These are phyloP conservation scores for Raffaelea deltoideospora DNA, from an alignment of 2,329 filamentous ascomycete genomes.

Conservation along the genomic window DNA sequence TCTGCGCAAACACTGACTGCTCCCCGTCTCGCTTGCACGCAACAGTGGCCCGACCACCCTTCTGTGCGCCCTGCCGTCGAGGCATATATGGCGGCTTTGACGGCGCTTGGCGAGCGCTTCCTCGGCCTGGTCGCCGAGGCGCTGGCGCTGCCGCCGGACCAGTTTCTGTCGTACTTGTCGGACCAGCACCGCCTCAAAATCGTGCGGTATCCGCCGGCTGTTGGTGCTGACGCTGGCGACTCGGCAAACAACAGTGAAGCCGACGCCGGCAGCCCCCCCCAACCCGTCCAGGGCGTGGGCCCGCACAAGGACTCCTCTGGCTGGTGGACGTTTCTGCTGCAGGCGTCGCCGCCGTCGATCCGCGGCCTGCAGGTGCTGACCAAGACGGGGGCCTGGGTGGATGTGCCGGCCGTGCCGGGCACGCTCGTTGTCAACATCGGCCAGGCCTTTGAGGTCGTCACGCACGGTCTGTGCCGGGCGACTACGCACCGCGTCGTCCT, in stretches of 20 bases:
- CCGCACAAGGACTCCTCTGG: conserved; percentile 49
- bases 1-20: too few relatives aligned
- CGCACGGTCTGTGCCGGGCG: conserved; percentile 35
- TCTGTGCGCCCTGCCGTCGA: conserved; percentile 22
- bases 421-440: conserved; percentile 44
- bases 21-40: neutral
- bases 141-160: conserved; percentile 29
- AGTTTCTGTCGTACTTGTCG: conserved; percentile 36
- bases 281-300: conserved; percentile 38
- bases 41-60: neutral
- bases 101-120: conserved; percentile 34
- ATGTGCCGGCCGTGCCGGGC: conserved; percentile 28
- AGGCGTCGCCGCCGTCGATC: conserved; percentile 36
- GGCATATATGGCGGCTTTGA: conserved; percentile 35
- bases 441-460: conserved; percentile 42
- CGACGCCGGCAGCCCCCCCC: conserved; percentile 1
- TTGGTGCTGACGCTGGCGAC: too few relatives aligned
- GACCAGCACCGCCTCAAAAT: conserved; percentile 45
- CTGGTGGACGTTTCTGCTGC: conserved; percentile 49
- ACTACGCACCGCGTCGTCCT: conserved; percentile 30
- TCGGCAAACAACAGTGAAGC: too few relatives aligned
- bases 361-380: conserved; percentile 36
- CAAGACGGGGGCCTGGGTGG: conserved; percentile 30
- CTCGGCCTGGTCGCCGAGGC: conserved; percentile 40
- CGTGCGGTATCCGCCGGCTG: conserved; percentile 30